Conservation (phyloP, 1,139 yeast genomes). For the Scheffersomyces illinoinensis region DNA sequence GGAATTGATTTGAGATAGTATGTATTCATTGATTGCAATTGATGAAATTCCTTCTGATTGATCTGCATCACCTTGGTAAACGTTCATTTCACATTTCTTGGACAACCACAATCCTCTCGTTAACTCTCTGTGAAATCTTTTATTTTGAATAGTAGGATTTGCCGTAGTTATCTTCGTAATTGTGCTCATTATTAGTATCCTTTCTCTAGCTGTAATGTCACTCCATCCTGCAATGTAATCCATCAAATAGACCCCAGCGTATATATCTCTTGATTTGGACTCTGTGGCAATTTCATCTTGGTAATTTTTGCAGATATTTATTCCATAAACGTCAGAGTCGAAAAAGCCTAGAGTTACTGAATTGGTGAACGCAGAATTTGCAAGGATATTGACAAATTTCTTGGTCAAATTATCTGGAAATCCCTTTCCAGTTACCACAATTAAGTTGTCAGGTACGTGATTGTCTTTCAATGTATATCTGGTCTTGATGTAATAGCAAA, state of each 20-base stretch:
- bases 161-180: background rate
- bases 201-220: constrained; percentile 34
- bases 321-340: constrained; percentile 71
- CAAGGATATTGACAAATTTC: constrained; percentile 17
- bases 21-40: constrained; percentile 8
- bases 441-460: constrained; percentile 7
- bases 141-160: background rate
- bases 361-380: constrained; percentile 13
- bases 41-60: background rate
- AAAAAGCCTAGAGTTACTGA: constrained; percentile 34
- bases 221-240: constrained; percentile 41
- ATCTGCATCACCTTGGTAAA: constrained; percentile 12
- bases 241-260: constrained; percentile 34
- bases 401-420: constrained; percentile 50
- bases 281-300: constrained; percentile 14
- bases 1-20: constrained; percentile 9
- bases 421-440: constrained; percentile 66
- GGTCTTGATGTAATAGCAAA: constrained; percentile 23
- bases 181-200: constrained; percentile 25
- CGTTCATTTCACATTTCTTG: constrained; percentile 63
- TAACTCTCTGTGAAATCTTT: constrained; percentile 41
- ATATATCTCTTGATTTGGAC: constrained; percentile 5
- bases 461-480: constrained; percentile 3
- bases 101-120: constrained; percentile 54
- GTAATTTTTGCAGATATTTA: constrained; percentile 52